Base-by-base conservation (phyloP, 805 yeast species). In the Wickerhamiella occidentalis region DNA sequence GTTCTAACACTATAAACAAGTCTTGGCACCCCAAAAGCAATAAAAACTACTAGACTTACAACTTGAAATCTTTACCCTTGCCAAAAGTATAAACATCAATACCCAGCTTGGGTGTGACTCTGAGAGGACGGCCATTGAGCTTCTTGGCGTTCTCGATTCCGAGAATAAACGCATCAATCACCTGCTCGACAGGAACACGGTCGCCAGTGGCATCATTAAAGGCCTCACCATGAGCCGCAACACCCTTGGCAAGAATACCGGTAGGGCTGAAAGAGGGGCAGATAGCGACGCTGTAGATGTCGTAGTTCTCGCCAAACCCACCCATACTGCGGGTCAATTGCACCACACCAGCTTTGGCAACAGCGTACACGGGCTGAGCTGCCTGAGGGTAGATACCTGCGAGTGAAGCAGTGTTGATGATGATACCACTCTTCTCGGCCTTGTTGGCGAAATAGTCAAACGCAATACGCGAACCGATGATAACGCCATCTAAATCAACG, bases 361-460 rank as follows among this genome's bases (percentile, higher is more conserved):
- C 43, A 6, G 33, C 48, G 18, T 45, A 45, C 12, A 45, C 37
- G 7, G 48, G 48, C 43, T 45, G 48, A 5, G 26, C 48, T 5
- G 41, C 33, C 37, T 45, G 48, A n/a, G 48, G 48, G 43, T 45
- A 45, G 43, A 45, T 33, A 13, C 48, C 48, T 6, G 48, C 48
- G 12, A 45, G 48, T 13, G 48, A 45, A 4, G 48, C 48, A 9
- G 48, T 45, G 43, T 45, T 45, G 43, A 45, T 22, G 19, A 45
- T 45, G 23, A 45, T 25, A 17, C 48, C 48, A 3, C 35, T 21
- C 23, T 37, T 36, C 37, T 28, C 36, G 37, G 36, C 42, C 42
- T 37, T 36, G 47, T 45, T 22, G 37, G 48, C 48, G 17, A 45
- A 45, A 21, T 45, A 45, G 37, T 45, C 48, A 28, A 37, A 45